Conservation (phyloP, 345 rosid species). For the Dovyalis caffra region DNA sequence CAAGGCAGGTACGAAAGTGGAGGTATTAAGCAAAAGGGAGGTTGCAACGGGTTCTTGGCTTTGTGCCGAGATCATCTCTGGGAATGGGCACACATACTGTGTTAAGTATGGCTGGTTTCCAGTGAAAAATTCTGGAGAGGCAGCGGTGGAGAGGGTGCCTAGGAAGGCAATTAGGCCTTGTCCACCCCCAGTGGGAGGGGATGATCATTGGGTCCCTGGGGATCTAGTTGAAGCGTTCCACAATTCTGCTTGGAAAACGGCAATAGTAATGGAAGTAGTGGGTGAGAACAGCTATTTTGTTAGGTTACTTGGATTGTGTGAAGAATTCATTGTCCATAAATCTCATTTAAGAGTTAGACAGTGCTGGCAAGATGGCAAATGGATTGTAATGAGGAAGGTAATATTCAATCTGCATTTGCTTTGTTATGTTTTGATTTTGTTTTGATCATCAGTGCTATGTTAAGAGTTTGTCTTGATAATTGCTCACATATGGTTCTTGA, state of each 20-base stretch:
- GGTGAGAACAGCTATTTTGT: slow-evolving; percentile 32
- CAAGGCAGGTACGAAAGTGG: slow-evolving; percentile 59
- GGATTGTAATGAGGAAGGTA: slow-evolving; percentile 50
- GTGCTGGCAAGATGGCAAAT: slow-evolving; percentile 53
- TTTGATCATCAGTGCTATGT: no score
- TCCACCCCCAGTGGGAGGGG: slow-evolving; percentile 36
- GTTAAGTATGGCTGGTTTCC: slow-evolving; percentile 37
- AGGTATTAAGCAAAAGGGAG: slow-evolving; percentile 50
- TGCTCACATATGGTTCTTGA: no score
- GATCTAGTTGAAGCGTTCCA: slow-evolving; percentile 59
- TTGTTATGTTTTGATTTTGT: neutral
- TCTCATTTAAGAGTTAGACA: slow-evolving; percentile 52
- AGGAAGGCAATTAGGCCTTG: slow-evolving; percentile 62
- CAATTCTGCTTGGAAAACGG: slow-evolving; percentile 52
- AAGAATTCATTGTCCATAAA: slow-evolving; percentile 33
- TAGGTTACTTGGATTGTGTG: slow-evolving; percentile 41
- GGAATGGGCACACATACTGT: slow-evolving; percentile 54
- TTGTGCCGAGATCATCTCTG: slow-evolving; percentile 51
- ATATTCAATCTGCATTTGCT: neutral
- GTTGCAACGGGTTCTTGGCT: slow-evolving; percentile 52
- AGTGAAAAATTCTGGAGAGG: neutral
- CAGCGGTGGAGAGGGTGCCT: slow-evolving; percentile 43
- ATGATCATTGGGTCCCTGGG: slow-evolving; percentile 46
- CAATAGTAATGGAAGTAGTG: slow-evolving; percentile 35
- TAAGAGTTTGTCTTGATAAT: no score